Evolutionary conservation across 495 filamentous ascomycete species (phyloP).

Genomic region (Talaromyces ruber): DNA sequence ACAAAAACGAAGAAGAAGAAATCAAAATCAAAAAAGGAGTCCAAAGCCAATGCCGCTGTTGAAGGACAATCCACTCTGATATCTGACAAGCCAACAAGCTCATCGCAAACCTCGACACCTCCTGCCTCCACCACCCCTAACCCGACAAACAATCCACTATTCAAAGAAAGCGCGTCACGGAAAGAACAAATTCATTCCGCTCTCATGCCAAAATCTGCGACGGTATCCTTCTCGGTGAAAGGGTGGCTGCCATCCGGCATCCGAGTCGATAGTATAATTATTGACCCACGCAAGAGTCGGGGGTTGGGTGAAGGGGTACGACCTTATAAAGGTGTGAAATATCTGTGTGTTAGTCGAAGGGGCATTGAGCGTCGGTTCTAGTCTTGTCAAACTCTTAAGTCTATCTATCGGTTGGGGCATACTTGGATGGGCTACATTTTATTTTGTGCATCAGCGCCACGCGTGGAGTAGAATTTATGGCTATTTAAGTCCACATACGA

Average conservation of each 20-base stretch:
- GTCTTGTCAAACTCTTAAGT: neutral
- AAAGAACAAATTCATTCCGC: conserved; percentile 63
- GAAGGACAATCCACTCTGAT: conserved; percentile 8
- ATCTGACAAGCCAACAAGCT: conserved; percentile 20
- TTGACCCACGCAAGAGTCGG: conserved; percentile 78
- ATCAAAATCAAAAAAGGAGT: conserved; percentile 29
- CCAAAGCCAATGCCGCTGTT: conserved; percentile 12
- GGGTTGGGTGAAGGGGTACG: conserved; percentile 82
- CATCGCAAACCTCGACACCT: conserved; percentile 12
- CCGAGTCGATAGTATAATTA: conserved; percentile 77
- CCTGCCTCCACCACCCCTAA: conserved; percentile 22
- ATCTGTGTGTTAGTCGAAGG: conserved; percentile 77
- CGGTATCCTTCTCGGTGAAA: conserved; percentile 82
- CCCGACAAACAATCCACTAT: conserved; percentile 15
- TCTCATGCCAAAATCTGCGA: conserved; percentile 85
- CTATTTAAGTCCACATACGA: neutral
- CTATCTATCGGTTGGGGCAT: neutral
- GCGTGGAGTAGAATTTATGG: no score
- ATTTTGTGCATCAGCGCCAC: neutral
- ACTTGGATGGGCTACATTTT: neutral
- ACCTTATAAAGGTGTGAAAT: conserved; percentile 98
- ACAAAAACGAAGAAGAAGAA: conserved; percentile 35
- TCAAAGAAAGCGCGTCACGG: conserved; percentile 14
- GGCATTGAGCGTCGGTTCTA: conserved; percentile 62
- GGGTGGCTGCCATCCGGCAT: conserved; percentile 95